Base-by-base conservation (phyloP, 805 yeast genomes). In the Wickerhamomyces bovis region DNA sequence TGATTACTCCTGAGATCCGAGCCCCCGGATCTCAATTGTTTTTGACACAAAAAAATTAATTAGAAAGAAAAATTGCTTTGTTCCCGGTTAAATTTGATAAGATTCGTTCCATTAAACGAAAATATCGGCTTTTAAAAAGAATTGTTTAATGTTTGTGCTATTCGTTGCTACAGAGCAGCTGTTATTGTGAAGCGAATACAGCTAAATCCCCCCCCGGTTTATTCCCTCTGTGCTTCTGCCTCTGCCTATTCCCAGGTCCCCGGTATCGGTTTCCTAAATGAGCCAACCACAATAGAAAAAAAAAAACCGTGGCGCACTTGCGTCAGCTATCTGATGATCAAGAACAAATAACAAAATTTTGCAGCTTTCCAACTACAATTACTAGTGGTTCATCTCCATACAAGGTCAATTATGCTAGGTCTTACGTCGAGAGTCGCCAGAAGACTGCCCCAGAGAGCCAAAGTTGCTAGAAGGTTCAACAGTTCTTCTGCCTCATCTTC, bases 401-500 rank as follows among this genome's bases (percentile, higher is more conserved):
- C 5, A 16, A 15, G 20, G 6, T 12, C 36, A 33, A 33, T 16
- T 4, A 33, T 33, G 36, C 16, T 33, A 2, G 36, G 36, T 33
- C 11, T 33, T 20, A 16, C 36, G 8, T 33, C 36, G 6, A 33
- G 36, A 33, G 36, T 33, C 2, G 10, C 20, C 20, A 33, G 36
- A 33, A 20, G 39, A 20, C 39, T 36, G 9, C 39, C 39, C 20
- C 36, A 33, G 20, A 33, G 36, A 16, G 11, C 16, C 8, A 33
- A 20, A 16, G 12, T n/a, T 13, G 15, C 36, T 5, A n/a, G 21
- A 36, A 36, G 39, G 20, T 36, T 19, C 23, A 21, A 21, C 23
- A 44, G 43, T 15, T 30, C 48, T 16, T 10, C 44, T n/a, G 16
- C 41, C 10, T 18, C 51, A 3, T 13, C 42, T n/a, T n/a, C 41